A percentile compares a stretch with the other conserved stretches of the same genome.
These are phyloP conservation scores for Toxicodendron radicans DNA, from an alignment of 345 rosid species.

Conservation along the genomic window DNA sequence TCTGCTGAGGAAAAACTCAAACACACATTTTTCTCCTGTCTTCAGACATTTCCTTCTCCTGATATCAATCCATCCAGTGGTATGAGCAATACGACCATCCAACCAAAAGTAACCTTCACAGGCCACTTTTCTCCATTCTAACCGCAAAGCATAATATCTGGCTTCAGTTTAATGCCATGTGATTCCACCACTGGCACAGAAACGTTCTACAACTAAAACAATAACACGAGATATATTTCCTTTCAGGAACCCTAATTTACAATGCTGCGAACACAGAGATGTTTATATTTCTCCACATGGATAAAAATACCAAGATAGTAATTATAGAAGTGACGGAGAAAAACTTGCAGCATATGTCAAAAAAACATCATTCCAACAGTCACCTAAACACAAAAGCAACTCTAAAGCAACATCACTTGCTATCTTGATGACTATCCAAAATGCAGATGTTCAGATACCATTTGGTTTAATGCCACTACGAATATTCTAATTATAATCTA, in stretches of 20 bases:
- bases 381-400: neutral
- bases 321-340: neutral
- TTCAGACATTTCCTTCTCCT: no score
- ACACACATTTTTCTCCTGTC: slow-evolving; percentile 6
- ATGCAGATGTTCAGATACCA: no score
- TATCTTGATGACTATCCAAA: neutral
- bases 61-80: no score
- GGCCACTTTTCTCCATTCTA: slow-evolving; percentile 11
- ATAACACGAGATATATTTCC: neutral
- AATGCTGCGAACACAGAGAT: neutral
- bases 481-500: neutral
- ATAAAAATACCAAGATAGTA: neutral
- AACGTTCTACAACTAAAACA: slow-evolving; percentile 16
- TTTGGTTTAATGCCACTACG: no score
- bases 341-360: neutral
- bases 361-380: neutral
- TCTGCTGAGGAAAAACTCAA: slow-evolving; percentile 13
- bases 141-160: slow-evolving; percentile 1
- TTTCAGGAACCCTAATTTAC: neutral
- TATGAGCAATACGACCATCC: neutral
- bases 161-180: slow-evolving; percentile 13
- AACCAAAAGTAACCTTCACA: neutral
- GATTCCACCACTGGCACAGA: neutral
- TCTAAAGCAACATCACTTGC: neutral
- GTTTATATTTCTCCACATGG: neutral